Evolutionary conservation across 208 protist species (phyloP), one percentile per base, ranked within the genome.

Genomic region (Wallacemonas sp.): DNA sequence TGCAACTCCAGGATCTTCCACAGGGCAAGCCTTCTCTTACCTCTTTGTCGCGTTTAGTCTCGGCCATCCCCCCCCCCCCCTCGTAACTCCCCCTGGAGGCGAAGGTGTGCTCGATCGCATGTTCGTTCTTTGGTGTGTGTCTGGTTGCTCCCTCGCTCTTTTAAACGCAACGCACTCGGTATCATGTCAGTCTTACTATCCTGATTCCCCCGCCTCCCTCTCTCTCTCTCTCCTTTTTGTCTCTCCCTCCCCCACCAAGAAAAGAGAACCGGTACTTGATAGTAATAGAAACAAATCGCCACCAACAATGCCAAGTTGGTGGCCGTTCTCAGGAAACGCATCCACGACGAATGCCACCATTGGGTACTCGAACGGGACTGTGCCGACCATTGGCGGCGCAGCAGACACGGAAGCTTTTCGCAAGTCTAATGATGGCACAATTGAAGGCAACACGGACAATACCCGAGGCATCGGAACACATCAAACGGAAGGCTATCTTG

Each of bases 241-340:
- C 26, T 36, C 22, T 60, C 36, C 26, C 42, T 5, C 33, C 26
- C 28, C 36, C 36, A 60, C 6, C n/a, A n/a, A n/a, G n/a, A n/a
- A n/a, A n/a, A n/a, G n/a, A n/a, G n/a, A n/a, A n/a, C n/a, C n/a
- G n/a, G n/a, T n/a, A n/a, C n/a, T n/a, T n/a, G n/a, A n/a, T 41
- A 14, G 44, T 26, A 11, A 49, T 26, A 0, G 44, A 49, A 49
- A 49, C 44, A 19, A 49, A 19, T 49, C 44, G 44, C 12, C 6
- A 41, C 14, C 36, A 14, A 41, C 9, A 41, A 62, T 62, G 56
- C 56, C 56, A 8, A 31, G 39, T 21, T 62, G 36, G 56, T 62
- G 56, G 56, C 56, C 56, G 56, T 46, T 62, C 36, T 31, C 56
- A 6, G 36, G 24, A 17, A 44, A 62, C 38, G 17, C 36, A 15